Conservation (phyloP, 106 monocot species). For the Phalaenopsis equestris region DNA sequence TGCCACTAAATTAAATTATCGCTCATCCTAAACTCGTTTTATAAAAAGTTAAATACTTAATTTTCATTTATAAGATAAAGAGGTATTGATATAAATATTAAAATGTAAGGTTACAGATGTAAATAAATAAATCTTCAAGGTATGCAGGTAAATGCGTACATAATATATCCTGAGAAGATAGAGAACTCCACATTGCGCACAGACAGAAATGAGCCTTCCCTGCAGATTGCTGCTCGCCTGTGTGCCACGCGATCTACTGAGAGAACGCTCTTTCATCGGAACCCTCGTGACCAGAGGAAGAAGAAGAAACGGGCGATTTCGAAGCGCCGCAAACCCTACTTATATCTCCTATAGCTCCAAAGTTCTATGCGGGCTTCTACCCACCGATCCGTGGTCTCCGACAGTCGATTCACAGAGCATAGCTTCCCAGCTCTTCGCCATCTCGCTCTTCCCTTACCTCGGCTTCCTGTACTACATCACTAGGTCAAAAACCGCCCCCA, state of each 20-base stretch:
- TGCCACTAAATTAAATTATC: no score
- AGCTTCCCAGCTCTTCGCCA: constrained; percentile 90
- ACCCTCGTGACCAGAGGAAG: not conserved
- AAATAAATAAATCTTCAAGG: no score
- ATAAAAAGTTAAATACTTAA: no score
- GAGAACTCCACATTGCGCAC: not conserved
- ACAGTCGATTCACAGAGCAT: constrained; percentile 69
- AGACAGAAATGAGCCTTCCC: not conserved
- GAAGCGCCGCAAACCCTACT: not conserved
- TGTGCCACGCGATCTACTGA: not conserved
- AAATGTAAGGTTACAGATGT: no score
- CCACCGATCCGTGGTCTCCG: constrained; percentile 80
- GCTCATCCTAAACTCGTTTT: no score
- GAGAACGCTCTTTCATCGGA: not conserved
- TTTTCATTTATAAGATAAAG: no score
- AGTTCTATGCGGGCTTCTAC: constrained; percentile 32
- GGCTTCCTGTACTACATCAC: constrained; percentile 96
- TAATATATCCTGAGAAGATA: no score
- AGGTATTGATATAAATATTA: no score
- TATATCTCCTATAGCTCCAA: not conserved
- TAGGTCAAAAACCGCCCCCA: constrained; percentile 76
- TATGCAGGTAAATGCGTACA: no score
- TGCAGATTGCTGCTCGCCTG: not conserved
- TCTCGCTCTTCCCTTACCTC: constrained; percentile 83
- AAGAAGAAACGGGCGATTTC: not conserved